Evolutionary conservation across 2,329 filamentous ascomycete species (phyloP), one percentile per base, ranked within the genome.

Genomic region (Ceratocystiopsis sp.): DNA sequence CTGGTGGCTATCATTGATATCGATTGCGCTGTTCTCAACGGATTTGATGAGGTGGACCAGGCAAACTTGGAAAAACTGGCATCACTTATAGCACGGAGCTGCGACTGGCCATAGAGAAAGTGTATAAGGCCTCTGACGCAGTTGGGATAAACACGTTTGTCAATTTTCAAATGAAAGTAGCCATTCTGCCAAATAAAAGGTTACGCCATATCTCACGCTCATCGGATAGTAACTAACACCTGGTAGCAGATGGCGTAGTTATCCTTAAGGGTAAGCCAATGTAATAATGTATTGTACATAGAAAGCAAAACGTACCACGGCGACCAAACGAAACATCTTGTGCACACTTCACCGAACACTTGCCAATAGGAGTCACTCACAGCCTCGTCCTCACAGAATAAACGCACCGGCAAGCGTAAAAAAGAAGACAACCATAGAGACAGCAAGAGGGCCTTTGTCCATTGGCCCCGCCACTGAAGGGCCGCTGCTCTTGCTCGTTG

Each of bases 1-100:
- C 50, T 59, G 13, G 56, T 58, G 18, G 82, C 76, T 3, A 82
- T 89, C 49, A 84, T 91, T 46, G 84, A 91, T 54, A 66, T 89
- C 19, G 84, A 91, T 58, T 89, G 84, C 55, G 73, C 77, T 1
- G 73, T 69, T 34, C 50, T 70, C 42, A 60, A 69, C 14, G 81
- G 82, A 0, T 87, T 87, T 50, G 75, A 84, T 50, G 66, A 73
- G 46, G 69, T 77, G 38, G 84, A 91, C 57, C 67, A 68, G 59
- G 58, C 55, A 47, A 72, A 72, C 50, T 58, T 91, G 46, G 81
- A 89, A 59, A 62, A 72, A 52, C 59, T 89, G 53, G 80, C 78
- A 0, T 61, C 52, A 14, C 51, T 84, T 45, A 55, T 85, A 21
- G 69, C 63, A 1, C 62, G 57, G 46, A 68, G 69, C 42, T 84